These are phyloP conservation scores for Sphagnum magellanicum DNA, from an alignment of 228 moss, liverwort and hornwort genomes.

Conservation along the genomic window DNA sequence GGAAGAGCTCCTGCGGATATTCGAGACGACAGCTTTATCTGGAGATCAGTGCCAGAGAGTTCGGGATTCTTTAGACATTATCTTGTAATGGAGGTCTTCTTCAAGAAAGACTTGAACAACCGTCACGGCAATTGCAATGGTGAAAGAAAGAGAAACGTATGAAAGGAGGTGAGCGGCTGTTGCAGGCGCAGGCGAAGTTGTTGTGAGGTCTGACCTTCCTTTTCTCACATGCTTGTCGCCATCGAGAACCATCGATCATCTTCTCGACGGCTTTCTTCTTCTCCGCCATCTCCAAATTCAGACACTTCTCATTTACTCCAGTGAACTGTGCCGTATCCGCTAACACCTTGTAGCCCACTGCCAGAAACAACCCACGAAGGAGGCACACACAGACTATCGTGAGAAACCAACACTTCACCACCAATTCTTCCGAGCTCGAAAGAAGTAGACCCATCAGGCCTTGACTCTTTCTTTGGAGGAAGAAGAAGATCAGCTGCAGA, in stretches of 20 bases:
- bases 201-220: slow-evolving; percentile 17
- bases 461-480: neutral
- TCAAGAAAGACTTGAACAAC: too few species aligned
- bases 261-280: slow-evolving; percentile 13
- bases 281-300: slow-evolving; percentile 15
- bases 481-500: neutral
- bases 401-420: neutral
- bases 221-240: slow-evolving; percentile 22
- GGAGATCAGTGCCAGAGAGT: neutral
- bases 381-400: neutral
- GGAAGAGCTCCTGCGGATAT: slow-evolving; percentile 24
- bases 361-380: neutral
- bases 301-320: slow-evolving; percentile 18
- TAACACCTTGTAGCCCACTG: slow-evolving; percentile 34
- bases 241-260: slow-evolving; percentile 20
- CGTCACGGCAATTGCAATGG: too few species aligned
- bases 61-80: too few species aligned
- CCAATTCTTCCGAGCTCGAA: neutral
- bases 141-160: too few species aligned
- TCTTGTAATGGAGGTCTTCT: too few species aligned
- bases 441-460: neutral
- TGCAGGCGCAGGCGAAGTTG: neutral
- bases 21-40: slow-evolving; percentile 34
- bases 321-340: slow-evolving; percentile 18
- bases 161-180: too few species aligned